phyloP scores from a whole-genome alignment of 345 rosid genomes.

The Mangifera indica region DNA sequence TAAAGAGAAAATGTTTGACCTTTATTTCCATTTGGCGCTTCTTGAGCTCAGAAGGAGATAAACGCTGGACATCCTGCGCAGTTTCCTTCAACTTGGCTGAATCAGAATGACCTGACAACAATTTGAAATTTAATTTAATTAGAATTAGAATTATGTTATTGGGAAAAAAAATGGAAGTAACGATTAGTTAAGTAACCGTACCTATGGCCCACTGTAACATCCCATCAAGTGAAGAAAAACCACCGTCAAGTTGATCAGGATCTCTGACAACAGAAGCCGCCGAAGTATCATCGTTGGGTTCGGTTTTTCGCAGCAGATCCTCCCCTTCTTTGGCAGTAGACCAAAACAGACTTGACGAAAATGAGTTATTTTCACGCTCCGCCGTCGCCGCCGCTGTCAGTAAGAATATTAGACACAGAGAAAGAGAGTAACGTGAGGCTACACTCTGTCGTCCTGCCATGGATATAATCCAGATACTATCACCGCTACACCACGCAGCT shows the following conservation, averaged over 20 bases:
- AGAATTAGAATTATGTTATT: neutral
- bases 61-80: conserved; percentile 61
- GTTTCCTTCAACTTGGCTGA: conserved; percentile 70
- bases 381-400: conserved; percentile 19
- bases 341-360: conserved; percentile 51
- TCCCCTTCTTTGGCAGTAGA: conserved; percentile 64
- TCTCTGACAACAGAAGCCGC: conserved; percentile 41
- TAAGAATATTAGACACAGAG: conserved; percentile 17
- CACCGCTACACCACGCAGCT: no score
- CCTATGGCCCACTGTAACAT: conserved; percentile 98
- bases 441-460: conserved; percentile 8
- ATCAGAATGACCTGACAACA: conserved; percentile 76
- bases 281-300: conserved; percentile 37
- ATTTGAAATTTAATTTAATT: neutral
- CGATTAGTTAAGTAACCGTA: conserved; percentile 9
- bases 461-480: neutral
- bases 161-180: neutral
- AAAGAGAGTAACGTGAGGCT: neutral
- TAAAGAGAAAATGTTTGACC: conserved; percentile 35
- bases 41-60: conserved; percentile 61
- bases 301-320: conserved; percentile 48
- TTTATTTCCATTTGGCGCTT: conserved; percentile 78
- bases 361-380: conserved; percentile 46
- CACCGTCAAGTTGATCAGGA: conserved; percentile 70
- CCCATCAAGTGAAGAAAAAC: conserved; percentile 84